A percentile compares a stretch with the other conserved stretches of the same genome.
phyloP scores from a whole-genome alignment of 148 eudicot genomes.

The Diospyros lotus region DNA sequence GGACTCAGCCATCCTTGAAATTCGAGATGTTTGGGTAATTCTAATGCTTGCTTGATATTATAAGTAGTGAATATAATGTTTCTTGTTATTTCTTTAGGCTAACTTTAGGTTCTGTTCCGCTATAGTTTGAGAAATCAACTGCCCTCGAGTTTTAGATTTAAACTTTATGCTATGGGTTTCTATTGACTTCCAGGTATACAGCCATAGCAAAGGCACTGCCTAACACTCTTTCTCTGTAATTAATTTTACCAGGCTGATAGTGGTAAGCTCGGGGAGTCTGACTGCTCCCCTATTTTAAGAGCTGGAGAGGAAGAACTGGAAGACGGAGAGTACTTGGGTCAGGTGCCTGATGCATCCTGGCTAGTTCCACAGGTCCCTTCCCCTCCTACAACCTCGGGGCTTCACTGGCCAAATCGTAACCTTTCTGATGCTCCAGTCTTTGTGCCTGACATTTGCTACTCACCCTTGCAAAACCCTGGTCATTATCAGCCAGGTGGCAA shows the following conservation, averaged over 20 bases:
- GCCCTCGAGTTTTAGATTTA: not conserved
- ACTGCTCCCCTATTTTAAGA: constrained; percentile 51
- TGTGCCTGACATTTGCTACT: constrained; percentile 66
- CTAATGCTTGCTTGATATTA: not conserved
- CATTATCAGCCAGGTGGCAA: constrained; percentile 23
- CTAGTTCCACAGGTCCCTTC: constrained; percentile 66
- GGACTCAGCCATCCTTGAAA: not conserved
- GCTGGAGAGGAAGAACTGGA: constrained; percentile 67
- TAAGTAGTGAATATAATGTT: not conserved
- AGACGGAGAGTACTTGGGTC: constrained; percentile 62
- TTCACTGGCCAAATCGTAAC: constrained; percentile 66
- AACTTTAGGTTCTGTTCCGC: not conserved
- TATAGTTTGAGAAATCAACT: not conserved
- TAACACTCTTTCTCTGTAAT: not conserved
- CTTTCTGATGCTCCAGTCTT: constrained; percentile 33
- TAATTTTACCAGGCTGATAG: constrained; percentile 59
- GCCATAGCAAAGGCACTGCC: not conserved
- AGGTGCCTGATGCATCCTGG: constrained; percentile 78
- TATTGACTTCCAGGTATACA: not conserved
- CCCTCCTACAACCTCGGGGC: constrained; percentile 81
- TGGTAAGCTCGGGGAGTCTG: constrained; percentile 72
- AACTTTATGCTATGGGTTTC: too few species aligned
- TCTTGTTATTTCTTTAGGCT: too few species aligned
- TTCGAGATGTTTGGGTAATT: not conserved
- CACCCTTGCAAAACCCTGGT: constrained; percentile 18